Evolutionary conservation across 345 rosid genomes (phyloP), one percentile per base, ranked within the genome.

Genomic region (Trapa incisa): DNA sequence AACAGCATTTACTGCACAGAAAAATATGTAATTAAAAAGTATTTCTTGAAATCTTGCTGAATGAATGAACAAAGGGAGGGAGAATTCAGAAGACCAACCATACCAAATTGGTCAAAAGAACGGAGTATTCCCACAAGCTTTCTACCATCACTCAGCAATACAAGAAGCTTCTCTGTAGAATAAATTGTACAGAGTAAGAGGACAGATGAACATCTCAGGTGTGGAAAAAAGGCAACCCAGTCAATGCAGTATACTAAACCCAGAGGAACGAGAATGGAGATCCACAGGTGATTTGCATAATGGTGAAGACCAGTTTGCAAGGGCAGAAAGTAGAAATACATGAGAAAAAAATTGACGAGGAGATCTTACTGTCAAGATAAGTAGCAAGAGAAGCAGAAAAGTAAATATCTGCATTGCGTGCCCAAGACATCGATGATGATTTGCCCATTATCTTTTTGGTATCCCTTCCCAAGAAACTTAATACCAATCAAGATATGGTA

Each of bases 101-200:
- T 87, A 94, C 99, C 97, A 42, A 91, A 94, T 80, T 94, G 99
- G 65, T 94, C 99, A 74, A 94, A 94, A 13, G 99, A 94, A 75
- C 99, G 89, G 11, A 92, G 97, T 41, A 76, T 85, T 58, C 98
- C 98, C 84, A 92, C 60, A 15, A 92, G 91, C 79, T 94, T 94
- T 66, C 97, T 78, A 17, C 93, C 96, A 83, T 91, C 99, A 66
- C 99, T 83, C 65, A 94, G 90, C 65, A 91, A 81, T 70, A 94
- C 93, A 70, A 94, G 96, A 52, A 94, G 84, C 71, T 91, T 94
- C 80, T 83, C 99, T 94, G 83, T 72, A 74, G 61, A 70, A 79
- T 43, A 67, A 38, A 54, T 54, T 52, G 35, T 33, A 53, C 12
- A 16, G 32, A 1, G 17, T 66, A 66, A 45, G 32, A 42, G 50